phyloP scores from a whole-genome alignment of 163 green algal species.

The Coccomyxa subellipsoidea region DNA sequence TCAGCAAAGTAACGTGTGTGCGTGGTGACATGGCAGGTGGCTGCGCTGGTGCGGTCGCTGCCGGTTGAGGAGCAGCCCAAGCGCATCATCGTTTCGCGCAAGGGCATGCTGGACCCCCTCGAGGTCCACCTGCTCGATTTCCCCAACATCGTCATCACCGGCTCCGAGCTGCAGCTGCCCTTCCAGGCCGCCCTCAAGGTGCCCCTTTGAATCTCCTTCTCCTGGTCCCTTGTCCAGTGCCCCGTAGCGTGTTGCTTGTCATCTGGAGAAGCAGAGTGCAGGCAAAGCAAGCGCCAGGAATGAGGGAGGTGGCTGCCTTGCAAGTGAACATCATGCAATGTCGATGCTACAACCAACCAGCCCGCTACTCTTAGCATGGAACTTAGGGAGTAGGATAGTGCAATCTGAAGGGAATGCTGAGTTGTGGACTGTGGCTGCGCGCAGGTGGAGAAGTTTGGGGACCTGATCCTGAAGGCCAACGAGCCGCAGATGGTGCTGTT shows the following conservation, averaged over 20 bases:
- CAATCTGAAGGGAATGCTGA: no score
- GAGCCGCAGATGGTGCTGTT: conserved; percentile 99
- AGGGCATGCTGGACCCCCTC: conserved; percentile 99
- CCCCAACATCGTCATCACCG: conserved; percentile 99
- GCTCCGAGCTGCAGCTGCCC: conserved; percentile 97
- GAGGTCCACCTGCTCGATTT: conserved; percentile 99
- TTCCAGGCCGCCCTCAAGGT: conserved; percentile 76
- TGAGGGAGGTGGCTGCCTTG: no score
- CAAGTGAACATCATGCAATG: no score
- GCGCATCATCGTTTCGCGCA: conserved; percentile 98
- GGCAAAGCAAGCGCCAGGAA: no score
- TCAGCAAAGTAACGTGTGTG: no score
- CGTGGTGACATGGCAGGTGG: conserved; percentile 88
- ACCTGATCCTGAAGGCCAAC: conserved; percentile 90
- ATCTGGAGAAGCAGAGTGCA: no score
- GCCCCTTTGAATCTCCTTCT: neutral
- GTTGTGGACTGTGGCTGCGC: neutral
- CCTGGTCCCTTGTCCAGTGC: no score
- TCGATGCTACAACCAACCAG: no score
- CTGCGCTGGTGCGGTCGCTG: conserved; percentile 83
- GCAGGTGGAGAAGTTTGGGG: conserved; percentile 97
- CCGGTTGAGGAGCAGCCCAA: conserved; percentile 99
- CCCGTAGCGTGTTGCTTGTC: no score
- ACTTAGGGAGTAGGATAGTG: no score
- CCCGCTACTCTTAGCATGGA: no score